Percentiles rank a stretch among this genome's conserved stretches.
Conservation (phyloP, 2,329 filamentous ascomycete genomes). For the Aureobasidium sp. region DNA sequence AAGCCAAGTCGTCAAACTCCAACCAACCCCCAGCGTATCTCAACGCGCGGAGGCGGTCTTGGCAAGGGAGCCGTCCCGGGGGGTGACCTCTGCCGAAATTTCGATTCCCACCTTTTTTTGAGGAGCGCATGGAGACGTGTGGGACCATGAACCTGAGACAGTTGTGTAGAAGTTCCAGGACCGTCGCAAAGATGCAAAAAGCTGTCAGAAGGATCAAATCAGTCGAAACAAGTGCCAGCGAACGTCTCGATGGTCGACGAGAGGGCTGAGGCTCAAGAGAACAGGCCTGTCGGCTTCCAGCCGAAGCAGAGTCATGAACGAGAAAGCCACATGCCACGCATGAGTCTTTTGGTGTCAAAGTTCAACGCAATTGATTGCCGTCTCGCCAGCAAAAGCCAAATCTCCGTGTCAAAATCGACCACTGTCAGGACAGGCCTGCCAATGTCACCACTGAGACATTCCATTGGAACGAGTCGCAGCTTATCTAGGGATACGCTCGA, state of each 20-base stretch:
- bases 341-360: constrained; percentile 4
- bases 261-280: neutral
- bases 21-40: neutral
- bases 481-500: neutral
- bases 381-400: neutral
- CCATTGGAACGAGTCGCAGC: neutral
- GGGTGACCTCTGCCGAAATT: constrained; percentile 7
- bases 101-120: constrained; percentile 10
- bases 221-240: neutral
- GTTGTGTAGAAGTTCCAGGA: neutral
- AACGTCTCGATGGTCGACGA: neutral
- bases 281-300: neutral
- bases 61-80: neutral
- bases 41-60: neutral
- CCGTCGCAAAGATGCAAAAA: neutral
- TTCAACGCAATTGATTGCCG: neutral
- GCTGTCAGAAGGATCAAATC: neutral
- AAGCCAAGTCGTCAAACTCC: neutral
- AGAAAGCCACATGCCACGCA: constrained; percentile 4
- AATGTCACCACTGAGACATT: neutral
- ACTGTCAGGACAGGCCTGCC: neutral
- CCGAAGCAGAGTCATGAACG: constrained; percentile 4
- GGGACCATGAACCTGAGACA: constrained; percentile 4
- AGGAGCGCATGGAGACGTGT: constrained; percentile 1
- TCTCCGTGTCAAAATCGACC: neutral